Evolutionary conservation across 1,284 basidiomycete species (phyloP).

Genomic region (Golubevia sp.): DNA sequence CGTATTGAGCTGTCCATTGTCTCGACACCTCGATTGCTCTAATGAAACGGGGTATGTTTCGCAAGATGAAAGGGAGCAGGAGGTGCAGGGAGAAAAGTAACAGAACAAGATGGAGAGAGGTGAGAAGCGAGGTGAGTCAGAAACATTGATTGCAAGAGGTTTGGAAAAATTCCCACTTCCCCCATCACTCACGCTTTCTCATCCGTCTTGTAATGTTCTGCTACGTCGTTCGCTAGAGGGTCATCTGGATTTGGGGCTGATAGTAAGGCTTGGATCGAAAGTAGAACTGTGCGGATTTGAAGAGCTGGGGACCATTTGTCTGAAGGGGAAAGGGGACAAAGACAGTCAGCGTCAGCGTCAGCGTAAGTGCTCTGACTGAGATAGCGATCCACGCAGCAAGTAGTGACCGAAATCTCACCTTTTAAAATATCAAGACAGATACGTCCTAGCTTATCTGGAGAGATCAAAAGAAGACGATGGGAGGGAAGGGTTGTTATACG

Average conservation of each 20-base stretch:
- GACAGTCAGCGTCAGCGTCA: not conserved
- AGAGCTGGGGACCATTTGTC: conserved; percentile 99
- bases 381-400: not conserved
- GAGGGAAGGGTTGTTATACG: conserved; percentile 1
- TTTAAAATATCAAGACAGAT: conserved; percentile 61
- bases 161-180: no score
- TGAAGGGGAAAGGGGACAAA: conserved; percentile 50
- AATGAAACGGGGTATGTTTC: no score
- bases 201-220: conserved; percentile 98
- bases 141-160: no score
- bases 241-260: conserved; percentile 98
- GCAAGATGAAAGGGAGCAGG: no score
- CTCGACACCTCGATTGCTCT: conserved; percentile 54
- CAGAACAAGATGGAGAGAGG: no score
- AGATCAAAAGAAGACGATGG: not conserved
- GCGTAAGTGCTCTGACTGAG: not conserved
- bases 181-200: conserved; percentile 94
- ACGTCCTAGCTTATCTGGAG: conserved; percentile 53
- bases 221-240: conserved; percentile 88
- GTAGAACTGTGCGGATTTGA: conserved; percentile 94
- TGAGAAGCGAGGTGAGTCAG: no score
- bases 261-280: conserved; percentile 93
- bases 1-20: conserved; percentile 51
- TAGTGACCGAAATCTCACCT: conserved; percentile 14
- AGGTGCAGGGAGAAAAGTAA: no score